Evolutionary conservation across 768 basidiomycete species (phyloP), one percentile per base, ranked within the genome.

Genomic region (Rhizopogon rudus): DNA sequence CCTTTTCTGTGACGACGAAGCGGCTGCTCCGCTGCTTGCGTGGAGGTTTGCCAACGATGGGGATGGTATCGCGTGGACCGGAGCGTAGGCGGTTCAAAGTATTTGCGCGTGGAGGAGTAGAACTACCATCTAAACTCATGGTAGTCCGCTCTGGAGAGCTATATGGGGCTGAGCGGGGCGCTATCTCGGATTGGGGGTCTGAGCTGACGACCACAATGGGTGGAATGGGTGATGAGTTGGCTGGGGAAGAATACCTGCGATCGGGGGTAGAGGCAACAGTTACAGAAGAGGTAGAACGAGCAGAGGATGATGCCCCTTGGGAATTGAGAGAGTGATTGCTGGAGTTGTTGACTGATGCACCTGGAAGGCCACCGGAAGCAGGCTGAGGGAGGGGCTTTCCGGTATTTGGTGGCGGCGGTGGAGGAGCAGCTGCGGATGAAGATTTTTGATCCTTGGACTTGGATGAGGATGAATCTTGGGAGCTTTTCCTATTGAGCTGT

Each of bases 11-110:
- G 57, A 96, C 89, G 49, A 98, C 88, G 65, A 99, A 98, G 58
- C 97, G 83, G 67, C 91, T 94, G 75, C 94, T 98, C 62, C 95
- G 82, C 73, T 99, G 97, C 71, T 98, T 99, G 64, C 96, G 85
- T 25, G 97, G 93, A 20, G 93, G 94, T 67, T 98, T 98, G 33
- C 93, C 94, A 13, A 91, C 87, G 64, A 96, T 91, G 43, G 96
- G 93, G 56, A 98, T 98, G 43, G 93, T 98, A 71, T 98, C 97
- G 73, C 94, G 97, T 53, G 94, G 93, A 16, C 84, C 84, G 42
- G 85, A 81, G 56, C 91, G 82, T 52, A 93, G 82, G 61, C 91
- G 86, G 64, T 81, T 85, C 60, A 91, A 75, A 10, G 88, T 77
- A 42, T 79, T 82, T 40, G 82, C 77, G 52, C 90, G 81, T 31